Conservation (phyloP, 805 yeast species). For the Scheffersomyces ergatensis region DNA sequence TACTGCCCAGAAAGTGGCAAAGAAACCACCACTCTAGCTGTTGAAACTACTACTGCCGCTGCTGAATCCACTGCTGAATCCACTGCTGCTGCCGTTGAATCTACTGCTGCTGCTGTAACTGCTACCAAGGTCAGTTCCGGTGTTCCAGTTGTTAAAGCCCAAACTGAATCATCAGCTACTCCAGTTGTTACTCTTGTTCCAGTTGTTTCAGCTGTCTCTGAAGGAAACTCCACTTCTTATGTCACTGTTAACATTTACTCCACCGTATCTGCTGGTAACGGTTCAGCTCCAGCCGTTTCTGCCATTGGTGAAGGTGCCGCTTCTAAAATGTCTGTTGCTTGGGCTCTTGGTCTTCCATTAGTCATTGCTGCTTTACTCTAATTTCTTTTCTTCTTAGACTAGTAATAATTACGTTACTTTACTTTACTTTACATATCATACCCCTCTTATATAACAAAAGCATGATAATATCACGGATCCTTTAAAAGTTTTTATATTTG, state of each 20-base stretch:
- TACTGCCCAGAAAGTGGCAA: constrained; percentile 17
- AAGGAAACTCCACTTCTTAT: neutral
- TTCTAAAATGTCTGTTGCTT: neutral
- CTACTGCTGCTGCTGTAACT: constrained; percentile 99
- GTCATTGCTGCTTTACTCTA: constrained; percentile 1
- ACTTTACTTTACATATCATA: no score
- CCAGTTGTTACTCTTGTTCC: constrained; percentile 2
- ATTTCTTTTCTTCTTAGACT: no score
- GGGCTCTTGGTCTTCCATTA: constrained; percentile 1
- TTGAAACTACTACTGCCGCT: neutral
- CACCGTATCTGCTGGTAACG: neutral
- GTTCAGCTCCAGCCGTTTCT: constrained; percentile 1
- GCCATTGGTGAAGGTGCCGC: constrained; percentile 1
- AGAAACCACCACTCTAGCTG: constrained; percentile 2
- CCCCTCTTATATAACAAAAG: no score
- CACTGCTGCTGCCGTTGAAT: no score
- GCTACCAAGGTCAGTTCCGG: constrained; percentile 99
- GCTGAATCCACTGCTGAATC: constrained; percentile 48
- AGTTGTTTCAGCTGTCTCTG: neutral
- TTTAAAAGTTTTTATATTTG: no score
- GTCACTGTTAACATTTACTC: neutral
- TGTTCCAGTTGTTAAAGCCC: constrained; percentile 76
- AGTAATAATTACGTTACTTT: no score
- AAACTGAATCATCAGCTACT: neutral
- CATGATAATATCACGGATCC: no score